Evolutionary conservation across 768 basidiomycete genomes (phyloP).

Genomic region (Lactarius indigo): DNA sequence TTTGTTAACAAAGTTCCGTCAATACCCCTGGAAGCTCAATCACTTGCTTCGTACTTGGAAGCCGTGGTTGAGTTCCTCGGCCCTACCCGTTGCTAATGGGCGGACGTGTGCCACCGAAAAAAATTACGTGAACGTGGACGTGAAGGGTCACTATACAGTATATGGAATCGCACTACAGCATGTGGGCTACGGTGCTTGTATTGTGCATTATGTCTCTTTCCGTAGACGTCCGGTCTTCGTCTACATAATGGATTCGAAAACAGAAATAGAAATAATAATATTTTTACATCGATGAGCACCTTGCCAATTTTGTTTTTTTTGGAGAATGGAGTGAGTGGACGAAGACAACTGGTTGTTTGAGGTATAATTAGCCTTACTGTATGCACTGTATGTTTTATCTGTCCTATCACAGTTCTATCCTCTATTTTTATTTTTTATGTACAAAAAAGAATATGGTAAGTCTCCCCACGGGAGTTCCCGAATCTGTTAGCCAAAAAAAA

Average conservation of each 20-base stretch:
- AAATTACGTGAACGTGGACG: slow-evolving; percentile 8
- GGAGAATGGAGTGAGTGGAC: neutral
- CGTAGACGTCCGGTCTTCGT: too few species aligned
- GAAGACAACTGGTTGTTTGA: neutral
- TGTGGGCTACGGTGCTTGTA: neutral
- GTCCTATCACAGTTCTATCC: neutral
- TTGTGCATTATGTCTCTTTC: too few species aligned
- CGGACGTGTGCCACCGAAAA: neutral
- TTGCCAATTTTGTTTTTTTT: neutral
- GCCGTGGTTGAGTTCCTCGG: neutral
- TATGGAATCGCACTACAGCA: neutral
- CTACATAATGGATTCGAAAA: too few species aligned
- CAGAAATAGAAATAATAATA: too few species aligned
- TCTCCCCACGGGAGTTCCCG: neutral
- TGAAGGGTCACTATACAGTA: neutral
- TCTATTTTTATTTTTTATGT: neutral
- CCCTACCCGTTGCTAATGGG: slow-evolving; percentile 4
- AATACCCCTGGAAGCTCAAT: neutral
- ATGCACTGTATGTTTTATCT: too few species aligned
- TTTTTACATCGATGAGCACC: too few species aligned
- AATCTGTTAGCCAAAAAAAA: neutral
- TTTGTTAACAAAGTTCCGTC: slow-evolving; percentile 18
- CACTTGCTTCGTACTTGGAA: slow-evolving; percentile 2
- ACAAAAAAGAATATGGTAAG: neutral
- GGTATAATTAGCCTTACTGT: neutral